A percentile compares a stretch with the other conserved stretches of the same genome.
Conservation (phyloP, 2,329 filamentous ascomycete genomes). For the Epichloe brachyelytri region DNA sequence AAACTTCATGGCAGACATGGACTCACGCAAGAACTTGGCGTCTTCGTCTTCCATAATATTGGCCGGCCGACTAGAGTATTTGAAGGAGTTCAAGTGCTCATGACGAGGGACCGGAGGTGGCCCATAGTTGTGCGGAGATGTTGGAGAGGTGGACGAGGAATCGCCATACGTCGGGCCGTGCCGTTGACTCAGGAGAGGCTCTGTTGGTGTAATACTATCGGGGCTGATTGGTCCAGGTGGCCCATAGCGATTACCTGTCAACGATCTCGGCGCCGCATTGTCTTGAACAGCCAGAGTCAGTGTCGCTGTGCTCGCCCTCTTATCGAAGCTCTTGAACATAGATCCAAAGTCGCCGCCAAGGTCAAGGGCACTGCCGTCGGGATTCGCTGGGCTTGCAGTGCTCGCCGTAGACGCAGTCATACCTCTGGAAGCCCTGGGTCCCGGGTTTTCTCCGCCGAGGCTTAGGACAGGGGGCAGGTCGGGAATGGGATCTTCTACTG, state of each 20-base stretch:
- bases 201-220: slow-evolving; percentile 30
- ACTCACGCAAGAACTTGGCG: slow-evolving; percentile 37
- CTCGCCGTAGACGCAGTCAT: slow-evolving; percentile 40
- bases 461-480: slow-evolving; percentile 27
- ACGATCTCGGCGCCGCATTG: slow-evolving; percentile 26
- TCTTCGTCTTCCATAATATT: slow-evolving; percentile 39
- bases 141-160: neutral
- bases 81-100: slow-evolving; percentile 15
- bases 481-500: slow-evolving; percentile 17
- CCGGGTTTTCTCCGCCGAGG: slow-evolving; percentile 19
- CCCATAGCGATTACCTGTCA: slow-evolving; percentile 30
- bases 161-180: slow-evolving; percentile 36
- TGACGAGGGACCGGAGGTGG: slow-evolving; percentile 24
- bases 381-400: slow-evolving; percentile 37
- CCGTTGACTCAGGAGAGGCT: slow-evolving; percentile 35
- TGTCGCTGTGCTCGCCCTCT: slow-evolving; percentile 38
- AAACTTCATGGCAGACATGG: slow-evolving; percentile 35
- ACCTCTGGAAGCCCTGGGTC: slow-evolving; percentile 29
- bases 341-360: slow-evolving; percentile 45
- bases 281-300: slow-evolving; percentile 30
- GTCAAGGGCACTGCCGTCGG: slow-evolving; percentile 33
- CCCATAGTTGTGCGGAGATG: neutral
- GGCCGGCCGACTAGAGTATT: slow-evolving; percentile 20
- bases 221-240: slow-evolving; percentile 35
- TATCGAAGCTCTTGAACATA: slow-evolving; percentile 43